Evolutionary conservation across 2,329 filamentous ascomycete genomes (phyloP), one percentile per base, ranked within the genome.

Genomic region (Penicillium sclerotigenum): DNA sequence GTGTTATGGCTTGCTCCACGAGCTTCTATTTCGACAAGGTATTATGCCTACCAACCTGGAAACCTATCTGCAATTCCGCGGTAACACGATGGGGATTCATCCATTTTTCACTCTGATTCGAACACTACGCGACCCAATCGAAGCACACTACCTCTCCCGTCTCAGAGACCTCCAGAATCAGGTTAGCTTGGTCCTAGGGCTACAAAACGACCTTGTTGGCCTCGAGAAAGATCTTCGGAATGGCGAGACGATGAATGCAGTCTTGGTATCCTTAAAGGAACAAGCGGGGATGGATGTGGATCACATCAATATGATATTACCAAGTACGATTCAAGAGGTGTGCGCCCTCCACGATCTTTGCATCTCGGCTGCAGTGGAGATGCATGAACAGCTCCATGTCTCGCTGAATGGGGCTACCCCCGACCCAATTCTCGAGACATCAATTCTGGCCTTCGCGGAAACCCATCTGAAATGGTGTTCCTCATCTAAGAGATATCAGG

Each of bases 391-490:
- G 9, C 16, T 54, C 13, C 37, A 26, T 1, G n/a, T 2, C 16
- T 16, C 20, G 13, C 7, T 34, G 13, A 20, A 22, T 4, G 34
- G 28, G 13, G 11, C 41, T 8, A 0, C 1, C 10, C 34, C 48
- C 4, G 28, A 34, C 7, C 4, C 20, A 2, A 26, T 33, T 9
- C 43, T 34, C 2, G 43, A 54, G 16, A 41, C 43, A 5, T 5
- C 16, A 13, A 3, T 48, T 31, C 22, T 54, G 20, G 43, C 43
- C 20, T 48, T 54, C n/a, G 36, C 28, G 0, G 43, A 48, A 1
- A 54, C 51, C 5, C 51, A 54, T 28, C 29, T 54, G 20, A 54
- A 41, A 48, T 54, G 51, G 51, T 48, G 43, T n/a, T 16, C 43
- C 1, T 54, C 51, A 2, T 54, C 36, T 4, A 54, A 54, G 3